Evolutionary conservation across 495 filamentous ascomycete genomes (phyloP).

Genomic region (Hypoxylon rickii): DNA sequence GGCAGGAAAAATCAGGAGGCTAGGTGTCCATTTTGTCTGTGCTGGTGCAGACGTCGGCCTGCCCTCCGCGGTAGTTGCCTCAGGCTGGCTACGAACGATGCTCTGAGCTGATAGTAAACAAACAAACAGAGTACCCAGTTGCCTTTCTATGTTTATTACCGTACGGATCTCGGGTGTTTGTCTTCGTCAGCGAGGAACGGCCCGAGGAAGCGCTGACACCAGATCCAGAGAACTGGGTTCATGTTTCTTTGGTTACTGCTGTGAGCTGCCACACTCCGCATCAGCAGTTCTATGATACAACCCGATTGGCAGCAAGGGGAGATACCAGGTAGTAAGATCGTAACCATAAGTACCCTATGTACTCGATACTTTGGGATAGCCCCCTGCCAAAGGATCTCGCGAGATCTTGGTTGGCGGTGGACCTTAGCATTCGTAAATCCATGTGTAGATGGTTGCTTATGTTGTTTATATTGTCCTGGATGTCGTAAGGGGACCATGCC

Average conservation of each 20-base stretch:
- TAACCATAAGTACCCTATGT: conserved; percentile 18
- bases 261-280: conserved; percentile 3
- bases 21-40: conserved; percentile 31
- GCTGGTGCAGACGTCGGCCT: conserved; percentile 23
- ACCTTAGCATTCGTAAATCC: conserved; percentile 12
- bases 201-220: conserved; percentile 1
- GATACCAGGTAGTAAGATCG: conserved; percentile 8
- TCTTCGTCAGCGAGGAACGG: not conserved
- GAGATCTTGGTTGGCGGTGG: conserved; percentile 29
- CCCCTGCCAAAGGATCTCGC: conserved; percentile 18
- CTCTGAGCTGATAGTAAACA: conserved; percentile 1
- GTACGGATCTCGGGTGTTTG: not conserved
- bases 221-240: not conserved
- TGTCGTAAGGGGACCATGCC: conserved; percentile 16
- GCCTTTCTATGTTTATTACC: conserved; percentile 1
- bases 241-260: conserved; percentile 20
- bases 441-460: conserved; percentile 14
- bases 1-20: conserved; percentile 21
- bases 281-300: not conserved
- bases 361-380: conserved; percentile 20
- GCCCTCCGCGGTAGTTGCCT: conserved; percentile 8
- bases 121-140: not conserved
- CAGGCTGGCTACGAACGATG: not conserved
- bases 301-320: conserved; percentile 6
- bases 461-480: not conserved